Percentiles rank a stretch among this genome's conserved stretches.
phyloP scores from a whole-genome alignment of 1,139 yeast species.

The Saccharomycopsis hybrid region DNA sequence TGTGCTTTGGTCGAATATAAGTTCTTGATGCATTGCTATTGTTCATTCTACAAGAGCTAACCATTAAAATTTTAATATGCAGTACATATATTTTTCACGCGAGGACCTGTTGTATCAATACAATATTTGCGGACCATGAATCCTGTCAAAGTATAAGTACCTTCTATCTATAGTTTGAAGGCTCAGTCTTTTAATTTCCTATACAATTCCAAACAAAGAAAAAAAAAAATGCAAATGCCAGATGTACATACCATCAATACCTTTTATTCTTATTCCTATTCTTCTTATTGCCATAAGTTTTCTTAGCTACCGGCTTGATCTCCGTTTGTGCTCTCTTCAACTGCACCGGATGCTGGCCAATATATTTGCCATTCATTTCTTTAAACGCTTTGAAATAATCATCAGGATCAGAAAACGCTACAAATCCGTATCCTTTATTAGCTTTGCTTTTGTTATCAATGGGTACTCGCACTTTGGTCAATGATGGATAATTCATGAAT shows the following conservation, averaged over 20 bases:
- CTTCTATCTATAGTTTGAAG: no score
- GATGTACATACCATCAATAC: neutral
- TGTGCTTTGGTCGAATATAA: no score
- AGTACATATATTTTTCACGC: no score
- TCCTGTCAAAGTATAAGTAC: no score
- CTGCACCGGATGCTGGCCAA: slow-evolving; percentile 70
- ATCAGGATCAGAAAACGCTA: slow-evolving; percentile 53
- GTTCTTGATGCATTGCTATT: no score
- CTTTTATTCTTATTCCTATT: neutral
- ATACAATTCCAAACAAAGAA: no score
- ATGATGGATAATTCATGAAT: slow-evolving; percentile 43
- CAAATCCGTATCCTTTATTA: slow-evolving; percentile 66
- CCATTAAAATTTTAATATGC: no score
- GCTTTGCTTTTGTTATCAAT: slow-evolving; percentile 36
- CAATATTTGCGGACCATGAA: no score
- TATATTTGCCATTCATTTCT: slow-evolving; percentile 69
- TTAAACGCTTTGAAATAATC: slow-evolving; percentile 66
- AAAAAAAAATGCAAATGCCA: no score
- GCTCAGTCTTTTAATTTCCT: no score
- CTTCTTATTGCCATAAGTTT: neutral
- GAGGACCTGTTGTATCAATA: no score
- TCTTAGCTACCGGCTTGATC: slow-evolving; percentile 14
- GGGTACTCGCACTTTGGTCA: slow-evolving; percentile 53
- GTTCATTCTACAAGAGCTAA: no score
- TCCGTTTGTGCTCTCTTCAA: slow-evolving; percentile 47